phyloP scores from a whole-genome alignment of 305 asterid species.

The Euphrasia arctica region DNA sequence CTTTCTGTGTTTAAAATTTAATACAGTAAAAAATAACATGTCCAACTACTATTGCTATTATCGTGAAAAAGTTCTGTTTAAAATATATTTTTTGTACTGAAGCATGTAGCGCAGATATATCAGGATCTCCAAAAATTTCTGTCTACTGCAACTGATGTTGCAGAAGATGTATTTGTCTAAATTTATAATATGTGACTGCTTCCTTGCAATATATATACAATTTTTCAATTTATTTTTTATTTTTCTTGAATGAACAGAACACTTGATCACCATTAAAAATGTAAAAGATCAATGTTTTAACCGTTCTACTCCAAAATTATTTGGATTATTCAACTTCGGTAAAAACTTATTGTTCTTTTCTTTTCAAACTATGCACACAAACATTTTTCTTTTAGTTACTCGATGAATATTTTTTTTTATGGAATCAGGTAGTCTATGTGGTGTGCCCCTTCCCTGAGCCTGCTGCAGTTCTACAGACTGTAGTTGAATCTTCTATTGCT shows the following conservation, averaged over 20 bases:
- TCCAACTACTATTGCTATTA: neutral
- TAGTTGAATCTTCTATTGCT: constrained; percentile 87
- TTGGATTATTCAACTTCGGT: constrained; percentile 9
- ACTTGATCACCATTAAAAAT: constrained; percentile 16
- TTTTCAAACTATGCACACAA: constrained; percentile 7
- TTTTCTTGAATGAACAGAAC: constrained; percentile 18
- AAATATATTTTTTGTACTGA: constrained; percentile 6
- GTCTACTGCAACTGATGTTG: constrained; percentile 9
- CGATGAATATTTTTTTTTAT: no score
- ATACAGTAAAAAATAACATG: no score
- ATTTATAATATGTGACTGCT: constrained; percentile 2
- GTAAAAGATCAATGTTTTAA: constrained; percentile 7
- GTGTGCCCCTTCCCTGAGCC: constrained; percentile 99
- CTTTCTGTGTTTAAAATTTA: constrained; percentile 19
- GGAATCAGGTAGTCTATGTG: constrained; percentile 83
- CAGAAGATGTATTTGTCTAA: constrained; percentile 6
- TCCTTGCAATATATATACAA: constrained; percentile 13
- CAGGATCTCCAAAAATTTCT: constrained; percentile 15
- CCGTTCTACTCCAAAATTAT: constrained; percentile 13
- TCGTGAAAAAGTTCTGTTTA: neutral
- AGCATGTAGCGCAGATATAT: constrained; percentile 12
- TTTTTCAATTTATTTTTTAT: constrained; percentile 18
- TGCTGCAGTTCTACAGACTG: constrained; percentile 90
- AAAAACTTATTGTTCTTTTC: constrained; percentile 7
- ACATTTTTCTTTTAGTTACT: no score